Evolutionary conservation across 176 grass and related monocot species (phyloP), one percentile per base, ranked within the genome.

Genomic region (Puya raimondii): DNA sequence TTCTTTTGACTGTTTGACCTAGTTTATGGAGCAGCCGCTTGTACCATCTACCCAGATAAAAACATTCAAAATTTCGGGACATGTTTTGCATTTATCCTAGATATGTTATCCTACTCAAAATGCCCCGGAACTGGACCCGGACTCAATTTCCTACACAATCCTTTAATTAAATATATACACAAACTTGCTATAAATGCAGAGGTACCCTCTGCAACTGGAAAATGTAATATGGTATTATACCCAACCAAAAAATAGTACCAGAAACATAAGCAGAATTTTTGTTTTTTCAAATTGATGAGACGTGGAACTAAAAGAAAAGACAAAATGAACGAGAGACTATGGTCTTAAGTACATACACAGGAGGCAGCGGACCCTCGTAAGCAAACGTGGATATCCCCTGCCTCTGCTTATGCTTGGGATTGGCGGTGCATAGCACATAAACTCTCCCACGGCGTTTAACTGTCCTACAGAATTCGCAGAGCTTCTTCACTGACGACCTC

Each of bases 381-480:
- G 91, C 82, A 86, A 97, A 76, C 50, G 93, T 88, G 54, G 86
- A 97, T 76, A 84, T 82, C 9, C 93, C 93, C 80, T 97, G 93
- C 63, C 93, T 85, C 76, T 92, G 93, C 80, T 97, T 97, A 75
- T 97, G 93, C 84, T 92, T 97, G n/a, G 75, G 74, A 79, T 92
- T 90, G 82, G 89, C 76, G 16, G 72, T 92, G 74, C 94, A 97
- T 14, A 85, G 80, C 59, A 97, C 79, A 74, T 87, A 92, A 51
- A 97, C 87, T 65, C 81, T 91, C n/a, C 94, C 94, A 8, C 89
- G 79, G 10, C 94, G 94, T 80, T 88, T 97, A 78, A 97, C 84
- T 74, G 82, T 84, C 81, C 74, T 87, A 81, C 94, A 97, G 71
- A 85, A 92, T 10, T 80, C 63, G 80, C 94, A 97, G 42, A 97